Evolutionary conservation across 345 rosid genomes (phyloP), one percentile per base, ranked within the genome.

Genomic region (Trapa bicornis): DNA sequence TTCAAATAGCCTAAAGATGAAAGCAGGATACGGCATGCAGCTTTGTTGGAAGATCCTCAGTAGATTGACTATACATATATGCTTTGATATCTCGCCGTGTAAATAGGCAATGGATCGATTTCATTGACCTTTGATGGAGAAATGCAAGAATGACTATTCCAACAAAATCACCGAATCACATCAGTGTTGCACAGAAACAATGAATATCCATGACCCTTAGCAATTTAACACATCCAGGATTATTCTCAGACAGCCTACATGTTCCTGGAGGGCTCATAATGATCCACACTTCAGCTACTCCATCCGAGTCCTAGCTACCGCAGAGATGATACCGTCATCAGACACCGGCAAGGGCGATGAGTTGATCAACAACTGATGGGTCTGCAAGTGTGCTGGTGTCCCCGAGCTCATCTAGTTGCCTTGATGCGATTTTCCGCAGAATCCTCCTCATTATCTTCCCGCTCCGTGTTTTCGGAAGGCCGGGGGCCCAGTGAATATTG

Each of bases 381-480:
- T 93, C 98, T 0, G 98, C 98, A 3, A 93, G 92, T 8, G 98
- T 93, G 86, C 98, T 93, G 0, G 79, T 88, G 87, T 93, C 98
- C 32, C 98, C 96, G 11, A 91, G 89, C 76, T 94, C 97, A 68
- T 88, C 92, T 52, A 88, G 70, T 73, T 91, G 96, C 85, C 77
- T 81, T 0, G 99, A 76, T 47, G 99, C 99, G 63, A 93, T 90
- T 83, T 93, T 93, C 83, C 97, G 78, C 70, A 91, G 78, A 75
- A 93, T 86, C 77, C 99, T 87, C 67, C 99, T 78, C 99, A 93
- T 93, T 75, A 93, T 93, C 86, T 93, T 93, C 62, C 99, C 99
- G 68, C 99, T 94, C 78, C 96, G 87, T 1, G 99, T 94, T 78
- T 94, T 94, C 22, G 99, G 99, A 71, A 94, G 85, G 29, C 88